These are phyloP conservation scores for Phtheirospermum japonicum DNA, from an alignment of 257 asterid species.

Conservation along the genomic window DNA sequence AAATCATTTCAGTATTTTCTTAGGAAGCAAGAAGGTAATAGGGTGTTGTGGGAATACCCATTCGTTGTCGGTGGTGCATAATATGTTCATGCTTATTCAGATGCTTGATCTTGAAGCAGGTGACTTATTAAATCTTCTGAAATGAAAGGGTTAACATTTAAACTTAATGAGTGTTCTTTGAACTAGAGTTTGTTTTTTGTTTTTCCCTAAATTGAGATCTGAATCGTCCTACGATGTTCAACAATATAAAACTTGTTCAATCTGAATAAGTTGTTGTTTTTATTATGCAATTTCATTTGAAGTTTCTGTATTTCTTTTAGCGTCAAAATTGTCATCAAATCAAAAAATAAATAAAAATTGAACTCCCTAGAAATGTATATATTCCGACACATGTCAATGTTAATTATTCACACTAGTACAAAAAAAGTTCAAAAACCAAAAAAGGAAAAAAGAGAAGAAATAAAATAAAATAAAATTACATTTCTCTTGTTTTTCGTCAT, in stretches of 20 bases:
- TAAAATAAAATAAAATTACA: too few species aligned
- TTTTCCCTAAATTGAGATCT: background rate
- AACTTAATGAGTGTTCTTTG: background rate
- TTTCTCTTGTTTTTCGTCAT: too few species aligned
- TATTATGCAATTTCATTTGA: background rate
- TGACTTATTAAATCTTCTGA: slow-evolving; percentile 27
- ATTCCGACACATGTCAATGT: background rate
- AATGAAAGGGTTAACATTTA: slow-evolving; percentile 8
- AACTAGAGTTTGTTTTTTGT: slow-evolving; percentile 13
- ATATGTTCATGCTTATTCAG: slow-evolving; percentile 97
- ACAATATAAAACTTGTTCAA: background rate
- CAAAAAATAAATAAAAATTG: too few species aligned
- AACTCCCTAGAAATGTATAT: slow-evolving; percentile 10
- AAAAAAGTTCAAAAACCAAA: too few species aligned
- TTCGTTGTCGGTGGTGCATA: slow-evolving; percentile 99
- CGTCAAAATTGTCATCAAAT: background rate
- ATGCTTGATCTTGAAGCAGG: slow-evolving; percentile 99
- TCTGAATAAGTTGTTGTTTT: background rate
- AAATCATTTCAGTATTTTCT: slow-evolving; percentile 96
- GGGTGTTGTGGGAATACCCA: slow-evolving; percentile 98
- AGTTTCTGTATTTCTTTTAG: slow-evolving; percentile 11
- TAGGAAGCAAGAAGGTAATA: too few species aligned
- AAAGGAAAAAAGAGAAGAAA: too few species aligned
- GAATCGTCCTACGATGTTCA: background rate
- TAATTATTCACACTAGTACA: too few species aligned